Percentiles rank a stretch among this genome's conserved stretches.
phyloP scores from a whole-genome alignment of 2,329 filamentous ascomycete genomes.

The Zymoseptoria tritici region DNA sequence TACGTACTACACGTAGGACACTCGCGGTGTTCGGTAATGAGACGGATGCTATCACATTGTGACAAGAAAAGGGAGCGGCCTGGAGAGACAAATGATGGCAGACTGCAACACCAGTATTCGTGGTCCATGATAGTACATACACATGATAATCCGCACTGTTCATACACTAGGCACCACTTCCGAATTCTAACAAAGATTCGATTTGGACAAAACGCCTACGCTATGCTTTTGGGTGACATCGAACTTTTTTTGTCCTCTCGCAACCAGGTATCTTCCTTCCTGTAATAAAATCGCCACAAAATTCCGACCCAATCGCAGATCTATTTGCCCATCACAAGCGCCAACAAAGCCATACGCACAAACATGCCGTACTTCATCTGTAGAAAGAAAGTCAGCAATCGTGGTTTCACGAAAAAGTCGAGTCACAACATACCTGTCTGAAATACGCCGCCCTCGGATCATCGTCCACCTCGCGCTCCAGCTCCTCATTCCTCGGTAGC shows the following conservation, averaged over 20 bases:
- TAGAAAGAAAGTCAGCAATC: conserved; percentile 8
- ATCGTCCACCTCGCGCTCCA: conserved; percentile 93
- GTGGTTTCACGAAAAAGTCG: background rate
- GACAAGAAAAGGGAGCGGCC: no score
- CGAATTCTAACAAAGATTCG: background rate
- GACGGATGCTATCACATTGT: no score
- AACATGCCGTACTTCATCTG: conserved; percentile 98
- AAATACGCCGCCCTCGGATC: conserved; percentile 97
- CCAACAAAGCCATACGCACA: conserved; percentile 94
- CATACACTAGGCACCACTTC: background rate
- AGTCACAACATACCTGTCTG: conserved; percentile 71
- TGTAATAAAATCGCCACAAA: background rate
- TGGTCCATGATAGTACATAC: background rate
- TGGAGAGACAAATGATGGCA: background rate
- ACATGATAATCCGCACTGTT: background rate
- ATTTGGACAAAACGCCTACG: background rate
- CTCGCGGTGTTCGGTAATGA: background rate
- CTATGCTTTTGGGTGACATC: conserved; percentile 3
- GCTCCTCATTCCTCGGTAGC: conserved; percentile 85
- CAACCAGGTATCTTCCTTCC: background rate
- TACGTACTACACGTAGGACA: conserved; percentile 3
- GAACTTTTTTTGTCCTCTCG: background rate
- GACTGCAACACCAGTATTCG: background rate
- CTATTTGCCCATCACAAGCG: conserved; percentile 69
- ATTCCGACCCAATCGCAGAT: background rate